Percentiles rank a stretch among this genome's conserved stretches.
Conservation (phyloP, 257 asterid genomes). For the Salvia rosmarinus region DNA sequence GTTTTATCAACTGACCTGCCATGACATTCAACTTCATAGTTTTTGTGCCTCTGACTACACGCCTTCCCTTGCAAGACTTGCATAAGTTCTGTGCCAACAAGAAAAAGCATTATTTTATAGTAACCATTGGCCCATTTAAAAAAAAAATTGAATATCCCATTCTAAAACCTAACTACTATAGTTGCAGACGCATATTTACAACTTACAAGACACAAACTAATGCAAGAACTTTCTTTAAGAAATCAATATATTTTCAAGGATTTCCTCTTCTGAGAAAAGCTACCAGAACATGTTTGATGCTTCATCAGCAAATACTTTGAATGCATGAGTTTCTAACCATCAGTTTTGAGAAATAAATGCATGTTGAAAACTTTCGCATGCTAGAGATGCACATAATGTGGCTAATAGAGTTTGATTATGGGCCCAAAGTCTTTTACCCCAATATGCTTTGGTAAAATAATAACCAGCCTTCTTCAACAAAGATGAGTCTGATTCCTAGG, state of each 20-base stretch:
- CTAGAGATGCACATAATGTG: slow-evolving; percentile 5
- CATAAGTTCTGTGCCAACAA: slow-evolving; percentile 64
- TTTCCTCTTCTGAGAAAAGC: slow-evolving; percentile 6
- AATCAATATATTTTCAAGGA: slow-evolving; percentile 2
- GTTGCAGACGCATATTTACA: too few species aligned
- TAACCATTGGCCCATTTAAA: slow-evolving; percentile 5
- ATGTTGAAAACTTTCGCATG: slow-evolving; percentile 20
- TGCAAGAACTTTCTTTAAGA: slow-evolving; percentile 12
- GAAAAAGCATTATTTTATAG: slow-evolving; percentile 8
- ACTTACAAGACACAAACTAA: slow-evolving; percentile 27
- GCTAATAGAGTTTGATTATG: not conserved
- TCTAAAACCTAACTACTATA: slow-evolving; percentile 15
- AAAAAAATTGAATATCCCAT: not conserved
- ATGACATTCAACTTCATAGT: slow-evolving; percentile 70
- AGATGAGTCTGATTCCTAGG: not conserved
- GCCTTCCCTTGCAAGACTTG: slow-evolving; percentile 84
- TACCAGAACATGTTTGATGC: slow-evolving; percentile 5
- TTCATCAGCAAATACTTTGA: slow-evolving; percentile 18
- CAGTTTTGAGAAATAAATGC: not conserved
- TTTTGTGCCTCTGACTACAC: slow-evolving; percentile 71
- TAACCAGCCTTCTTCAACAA: not conserved
- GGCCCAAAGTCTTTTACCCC: not conserved
- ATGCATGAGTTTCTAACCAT: not conserved
- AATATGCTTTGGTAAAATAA: slow-evolving; percentile 1
- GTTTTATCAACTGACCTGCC: slow-evolving; percentile 61